phyloP scores from a whole-genome alignment of 2,329 filamentous ascomycete species.

The Colletotrichum sp. region DNA sequence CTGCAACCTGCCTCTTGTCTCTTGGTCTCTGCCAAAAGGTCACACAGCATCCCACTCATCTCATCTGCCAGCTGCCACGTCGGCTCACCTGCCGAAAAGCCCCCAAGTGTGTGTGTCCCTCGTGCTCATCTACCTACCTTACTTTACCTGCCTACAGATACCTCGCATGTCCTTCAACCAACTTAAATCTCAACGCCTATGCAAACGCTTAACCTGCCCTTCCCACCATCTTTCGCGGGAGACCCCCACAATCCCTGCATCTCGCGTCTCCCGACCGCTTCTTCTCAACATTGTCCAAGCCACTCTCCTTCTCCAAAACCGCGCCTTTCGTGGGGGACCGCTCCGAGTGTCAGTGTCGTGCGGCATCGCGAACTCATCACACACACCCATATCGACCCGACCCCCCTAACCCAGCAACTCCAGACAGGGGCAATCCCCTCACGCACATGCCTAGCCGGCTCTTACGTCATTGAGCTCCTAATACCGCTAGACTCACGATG shows the following conservation, averaged over 20 bases:
- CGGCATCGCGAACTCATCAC: slow-evolving; percentile 1
- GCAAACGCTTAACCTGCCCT: neutral
- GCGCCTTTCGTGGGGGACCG: neutral
- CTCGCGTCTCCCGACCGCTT: slow-evolving; percentile 3
- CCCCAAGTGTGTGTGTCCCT: neutral
- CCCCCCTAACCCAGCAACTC: neutral
- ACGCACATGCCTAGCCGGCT: neutral
- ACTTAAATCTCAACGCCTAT: neutral
- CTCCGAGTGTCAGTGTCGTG: neutral
- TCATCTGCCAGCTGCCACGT: neutral
- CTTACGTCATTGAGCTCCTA: slow-evolving; percentile 14
- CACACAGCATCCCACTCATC: neutral
- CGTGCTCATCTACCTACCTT: neutral
- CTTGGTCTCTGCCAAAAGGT: neutral
- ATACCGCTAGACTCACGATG: slow-evolving; percentile 13
- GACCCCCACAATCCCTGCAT: slow-evolving; percentile 15
- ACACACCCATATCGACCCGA: neutral
- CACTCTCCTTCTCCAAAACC: neutral
- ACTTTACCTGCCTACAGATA: neutral
- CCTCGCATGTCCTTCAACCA: neutral
- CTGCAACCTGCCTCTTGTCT: neutral
- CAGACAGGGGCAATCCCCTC: neutral
- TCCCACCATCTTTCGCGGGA: neutral
- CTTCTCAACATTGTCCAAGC: slow-evolving; percentile 12
- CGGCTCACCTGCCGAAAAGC: neutral